Conservation (phyloP, 139 green algal species). For the Chlamydomonas incerta region DNA sequence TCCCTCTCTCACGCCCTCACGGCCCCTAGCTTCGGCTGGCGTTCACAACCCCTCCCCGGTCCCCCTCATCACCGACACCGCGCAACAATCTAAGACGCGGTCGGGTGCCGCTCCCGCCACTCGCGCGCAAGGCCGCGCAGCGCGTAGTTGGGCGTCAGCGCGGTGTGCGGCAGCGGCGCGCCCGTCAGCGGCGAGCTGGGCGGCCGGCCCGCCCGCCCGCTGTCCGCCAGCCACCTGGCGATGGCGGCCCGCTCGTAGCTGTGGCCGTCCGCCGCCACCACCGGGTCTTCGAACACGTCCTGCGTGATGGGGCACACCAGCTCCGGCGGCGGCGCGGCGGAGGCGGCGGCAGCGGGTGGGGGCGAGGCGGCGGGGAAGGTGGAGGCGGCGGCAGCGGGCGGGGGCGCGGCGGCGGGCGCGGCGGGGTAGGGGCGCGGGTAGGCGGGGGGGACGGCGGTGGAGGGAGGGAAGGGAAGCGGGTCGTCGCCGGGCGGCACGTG, state of each 20-base stretch:
- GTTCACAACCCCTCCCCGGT: too few species aligned
- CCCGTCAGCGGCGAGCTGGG: constrained; percentile 8
- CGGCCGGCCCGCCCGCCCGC: not conserved
- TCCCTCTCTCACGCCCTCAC: too few species aligned
- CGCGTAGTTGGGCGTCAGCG: constrained; percentile 23
- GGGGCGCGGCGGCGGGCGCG: too few species aligned
- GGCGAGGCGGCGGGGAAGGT: not conserved
- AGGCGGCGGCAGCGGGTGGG: too few species aligned
- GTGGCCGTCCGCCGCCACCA: constrained; percentile 62
- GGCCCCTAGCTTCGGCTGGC: too few species aligned
- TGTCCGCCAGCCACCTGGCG: constrained; percentile 51
- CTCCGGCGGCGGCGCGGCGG: not conserved
- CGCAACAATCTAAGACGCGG: too few species aligned
- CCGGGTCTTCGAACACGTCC: constrained; percentile 59
- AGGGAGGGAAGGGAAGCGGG: too few species aligned
- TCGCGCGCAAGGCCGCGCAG: not conserved
- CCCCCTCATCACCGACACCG: too few species aligned
- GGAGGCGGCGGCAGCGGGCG: not conserved
- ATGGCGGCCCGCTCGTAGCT: constrained; percentile 66
- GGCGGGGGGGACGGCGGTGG: too few species aligned
- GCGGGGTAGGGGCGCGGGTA: too few species aligned
- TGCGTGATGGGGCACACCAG: constrained; percentile 66
- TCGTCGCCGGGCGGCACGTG: too few species aligned
- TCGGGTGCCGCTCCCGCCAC: constrained; percentile 3
- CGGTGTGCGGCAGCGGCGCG: not conserved